These are phyloP conservation scores for Catharanthus roseus DNA, from an alignment of 257 asterid genomes.

Conservation along the genomic window DNA sequence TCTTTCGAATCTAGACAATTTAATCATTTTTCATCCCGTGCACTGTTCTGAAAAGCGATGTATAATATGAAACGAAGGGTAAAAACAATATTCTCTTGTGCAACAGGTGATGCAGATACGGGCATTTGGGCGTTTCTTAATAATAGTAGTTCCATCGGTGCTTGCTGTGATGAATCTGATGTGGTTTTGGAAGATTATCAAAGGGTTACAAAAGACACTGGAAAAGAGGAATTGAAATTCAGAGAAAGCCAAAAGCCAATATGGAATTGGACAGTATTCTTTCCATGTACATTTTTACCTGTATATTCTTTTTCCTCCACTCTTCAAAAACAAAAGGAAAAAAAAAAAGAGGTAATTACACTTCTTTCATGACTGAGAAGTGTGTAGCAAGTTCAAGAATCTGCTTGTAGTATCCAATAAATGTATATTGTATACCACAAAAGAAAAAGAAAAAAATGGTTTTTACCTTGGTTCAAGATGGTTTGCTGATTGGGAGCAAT, in stretches of 20 bases:
- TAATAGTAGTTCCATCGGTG: constrained; percentile 32
- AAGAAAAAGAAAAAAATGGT: too few relatives aligned
- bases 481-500: too few relatives aligned
- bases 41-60: too few relatives aligned
- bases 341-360: not conserved
- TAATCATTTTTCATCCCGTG: too few relatives aligned
- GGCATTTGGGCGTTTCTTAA: constrained; percentile 32
- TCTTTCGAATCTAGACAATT: too few relatives aligned
- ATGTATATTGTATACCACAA: too few relatives aligned
- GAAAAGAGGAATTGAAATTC: constrained; percentile 44
- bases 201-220: constrained; percentile 56
- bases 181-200: constrained; percentile 71
- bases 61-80: not conserved
- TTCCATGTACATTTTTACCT: constrained; percentile 2
- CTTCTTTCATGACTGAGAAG: not conserved
- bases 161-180: constrained; percentile 52
- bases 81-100: not conserved
- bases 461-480: too few relatives aligned
- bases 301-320: constrained; percentile 1
- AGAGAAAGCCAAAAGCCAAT: not conserved
- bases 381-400: not conserved
- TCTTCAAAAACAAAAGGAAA: not conserved
- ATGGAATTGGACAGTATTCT: not conserved
- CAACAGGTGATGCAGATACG: constrained; percentile 58
- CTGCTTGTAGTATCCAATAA: not conserved